Evolutionary conservation across 2,329 filamentous ascomycete genomes (phyloP).

Genomic region (Colletotrichum sansevieriae): DNA sequence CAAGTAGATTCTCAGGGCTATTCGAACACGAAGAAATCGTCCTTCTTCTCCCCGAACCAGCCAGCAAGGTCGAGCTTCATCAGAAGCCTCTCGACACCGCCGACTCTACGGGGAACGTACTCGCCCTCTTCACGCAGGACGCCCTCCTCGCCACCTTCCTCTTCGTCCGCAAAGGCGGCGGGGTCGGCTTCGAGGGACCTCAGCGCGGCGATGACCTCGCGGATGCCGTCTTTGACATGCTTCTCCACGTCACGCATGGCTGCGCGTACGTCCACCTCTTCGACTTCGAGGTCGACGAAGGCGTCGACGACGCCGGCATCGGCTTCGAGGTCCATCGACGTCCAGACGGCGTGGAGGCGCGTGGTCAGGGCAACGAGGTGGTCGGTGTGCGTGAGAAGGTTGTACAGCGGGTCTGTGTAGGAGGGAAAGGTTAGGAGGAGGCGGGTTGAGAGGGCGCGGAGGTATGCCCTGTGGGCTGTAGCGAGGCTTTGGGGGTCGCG

Average conservation of each 20-base stretch:
- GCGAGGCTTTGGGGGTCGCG: constrained; percentile 90
- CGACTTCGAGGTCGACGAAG: constrained; percentile 76
- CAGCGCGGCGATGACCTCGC: constrained; percentile 72
- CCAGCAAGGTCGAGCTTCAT: constrained; percentile 88
- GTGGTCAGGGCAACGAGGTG: constrained; percentile 82
- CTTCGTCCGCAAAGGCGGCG: constrained; percentile 60
- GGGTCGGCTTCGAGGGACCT: constrained; percentile 60
- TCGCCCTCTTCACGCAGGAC: constrained; percentile 57
- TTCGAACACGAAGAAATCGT: constrained; percentile 33
- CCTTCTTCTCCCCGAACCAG: constrained; percentile 61
- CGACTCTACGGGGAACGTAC: constrained; percentile 80
- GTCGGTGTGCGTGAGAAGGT: constrained; percentile 81
- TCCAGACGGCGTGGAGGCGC: constrained; percentile 82
- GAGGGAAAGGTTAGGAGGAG: constrained; percentile 74
- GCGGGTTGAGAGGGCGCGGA: constrained; percentile 74
- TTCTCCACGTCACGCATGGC: constrained; percentile 75
- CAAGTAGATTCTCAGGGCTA: constrained; percentile 9
- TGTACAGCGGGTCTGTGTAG: constrained; percentile 76
- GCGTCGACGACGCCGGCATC: constrained; percentile 86
- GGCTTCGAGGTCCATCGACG: constrained; percentile 81
- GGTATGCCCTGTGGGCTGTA: constrained; percentile 82
- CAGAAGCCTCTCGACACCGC: constrained; percentile 84
- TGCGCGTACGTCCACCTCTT: constrained; percentile 76
- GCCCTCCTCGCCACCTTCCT: constrained; percentile 48
- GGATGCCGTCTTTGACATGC: constrained; percentile 76